A percentile compares a stretch with the other conserved stretches of the same genome.
phyloP scores from a whole-genome alignment of 805 yeast genomes.

The Spathaspora girioi region DNA sequence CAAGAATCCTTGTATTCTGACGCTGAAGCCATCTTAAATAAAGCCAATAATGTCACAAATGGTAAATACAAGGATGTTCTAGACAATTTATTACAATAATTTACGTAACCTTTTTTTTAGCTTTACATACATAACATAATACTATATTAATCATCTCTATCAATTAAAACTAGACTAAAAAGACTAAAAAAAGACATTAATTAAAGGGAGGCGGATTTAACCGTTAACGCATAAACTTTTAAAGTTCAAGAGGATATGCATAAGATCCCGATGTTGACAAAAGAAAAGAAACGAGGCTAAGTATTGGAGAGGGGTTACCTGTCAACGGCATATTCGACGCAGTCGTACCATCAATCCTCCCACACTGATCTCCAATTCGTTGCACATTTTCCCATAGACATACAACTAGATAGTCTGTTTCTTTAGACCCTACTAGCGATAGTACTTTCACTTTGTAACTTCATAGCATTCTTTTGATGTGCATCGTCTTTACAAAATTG shows the following conservation, averaged over 20 bases:
- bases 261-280: not conserved
- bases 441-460: constrained; percentile 83
- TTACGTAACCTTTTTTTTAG: not conserved
- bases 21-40: constrained; percentile 66
- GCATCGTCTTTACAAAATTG: constrained; percentile 77
- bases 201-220: not conserved
- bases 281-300: not conserved
- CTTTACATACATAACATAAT: not conserved
- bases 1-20: constrained; percentile 63
- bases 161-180: not conserved
- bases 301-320: not conserved
- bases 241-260: not conserved
- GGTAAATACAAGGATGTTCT: constrained; percentile 68
- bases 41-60: constrained; percentile 77
- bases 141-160: not conserved
- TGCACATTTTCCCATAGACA: not conserved
- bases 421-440: constrained; percentile 62
- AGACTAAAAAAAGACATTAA: not conserved
- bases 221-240: not conserved
- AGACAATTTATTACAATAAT: constrained; percentile 39
- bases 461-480: constrained; percentile 80
- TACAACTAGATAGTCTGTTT: too few species aligned
- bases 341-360: not conserved
- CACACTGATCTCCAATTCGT: not conserved
- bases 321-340: not conserved